Conservation (phyloP, 2,329 filamentous ascomycete genomes). For the Aspergillus eucalypticola region DNA sequence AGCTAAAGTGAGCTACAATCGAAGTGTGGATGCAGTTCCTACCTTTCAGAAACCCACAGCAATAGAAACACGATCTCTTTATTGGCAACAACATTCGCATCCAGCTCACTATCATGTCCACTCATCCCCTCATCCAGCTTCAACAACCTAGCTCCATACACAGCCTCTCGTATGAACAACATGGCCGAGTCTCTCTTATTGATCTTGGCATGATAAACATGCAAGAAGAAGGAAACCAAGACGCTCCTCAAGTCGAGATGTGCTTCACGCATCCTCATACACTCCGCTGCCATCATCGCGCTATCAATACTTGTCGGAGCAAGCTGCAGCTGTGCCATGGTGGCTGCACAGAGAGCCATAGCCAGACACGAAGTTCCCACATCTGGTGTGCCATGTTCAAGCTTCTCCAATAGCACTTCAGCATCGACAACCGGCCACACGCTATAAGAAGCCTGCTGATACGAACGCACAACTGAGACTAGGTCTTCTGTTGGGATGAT, state of each 20-base stretch:
- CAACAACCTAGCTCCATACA: conserved; percentile 25
- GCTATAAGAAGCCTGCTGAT: conserved; percentile 28
- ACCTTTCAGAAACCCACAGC: conserved; percentile 36
- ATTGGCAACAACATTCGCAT: conserved; percentile 26
- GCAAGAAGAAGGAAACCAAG: conserved; percentile 33
- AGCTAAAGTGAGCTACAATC: background rate
- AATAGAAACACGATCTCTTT: conserved; percentile 28
- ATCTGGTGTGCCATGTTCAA: conserved; percentile 10
- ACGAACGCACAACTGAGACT: conserved; percentile 22
- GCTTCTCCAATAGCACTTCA: conserved; percentile 18
- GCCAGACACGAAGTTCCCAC: conserved; percentile 21
- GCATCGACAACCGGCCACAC: conserved; percentile 33
- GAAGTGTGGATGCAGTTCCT: background rate
- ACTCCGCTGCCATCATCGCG: conserved; percentile 22
- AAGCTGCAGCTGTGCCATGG: conserved; percentile 34
- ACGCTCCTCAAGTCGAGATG: conserved; percentile 24
- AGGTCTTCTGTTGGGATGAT: conserved; percentile 18
- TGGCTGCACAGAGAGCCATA: conserved; percentile 32
- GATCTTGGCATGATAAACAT: conserved; percentile 35
- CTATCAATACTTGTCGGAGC: conserved; percentile 24
- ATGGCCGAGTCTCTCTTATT: conserved; percentile 31
- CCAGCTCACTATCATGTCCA: background rate
- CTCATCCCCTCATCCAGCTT: conserved; percentile 19
- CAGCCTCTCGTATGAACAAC: conserved; percentile 34
- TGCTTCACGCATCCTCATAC: conserved; percentile 25